Conservation (phyloP, 2,329 filamentous ascomycete species). For the Aureobasidium musti region DNA sequence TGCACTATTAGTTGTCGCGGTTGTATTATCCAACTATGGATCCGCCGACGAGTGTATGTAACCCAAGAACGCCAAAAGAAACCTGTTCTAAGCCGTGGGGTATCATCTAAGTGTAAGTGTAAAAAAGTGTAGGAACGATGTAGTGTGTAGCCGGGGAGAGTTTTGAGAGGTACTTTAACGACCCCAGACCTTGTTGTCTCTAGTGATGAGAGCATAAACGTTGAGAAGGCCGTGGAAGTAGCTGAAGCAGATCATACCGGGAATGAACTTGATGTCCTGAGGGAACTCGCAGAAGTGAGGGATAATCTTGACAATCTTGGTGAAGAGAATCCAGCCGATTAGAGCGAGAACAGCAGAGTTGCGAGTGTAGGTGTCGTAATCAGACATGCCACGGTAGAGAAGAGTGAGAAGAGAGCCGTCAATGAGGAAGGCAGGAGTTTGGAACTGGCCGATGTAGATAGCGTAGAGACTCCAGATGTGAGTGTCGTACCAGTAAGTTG, state of each 20-base stretch:
- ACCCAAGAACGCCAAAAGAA: slow-evolving; percentile 12
- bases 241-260: slow-evolving; percentile 55
- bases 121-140: background rate
- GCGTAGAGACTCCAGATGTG: slow-evolving; percentile 59
- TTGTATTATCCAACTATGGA: background rate
- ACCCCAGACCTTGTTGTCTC: slow-evolving; percentile 38
- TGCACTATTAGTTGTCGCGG: background rate
- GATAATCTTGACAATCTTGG: slow-evolving; percentile 60
- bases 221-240: slow-evolving; percentile 63
- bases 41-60: background rate
- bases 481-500: slow-evolving; percentile 39
- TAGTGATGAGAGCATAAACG: slow-evolving; percentile 56
- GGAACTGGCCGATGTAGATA: slow-evolving; percentile 57
- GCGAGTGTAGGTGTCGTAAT: background rate
- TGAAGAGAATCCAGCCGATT: slow-evolving; percentile 54
- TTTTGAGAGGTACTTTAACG: background rate
- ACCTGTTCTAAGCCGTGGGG: background rate
- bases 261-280: slow-evolving; percentile 54
- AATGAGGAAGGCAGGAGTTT: slow-evolving; percentile 59
- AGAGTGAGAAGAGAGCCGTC: slow-evolving; percentile 50
- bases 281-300: slow-evolving; percentile 57
- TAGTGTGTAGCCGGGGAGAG: background rate
- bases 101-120: background rate
- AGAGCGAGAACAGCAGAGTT: slow-evolving; percentile 30
- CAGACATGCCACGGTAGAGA: slow-evolving; percentile 37